Base-by-base conservation (phyloP, 75 land plant genomes). In the Picea sitchensis region DNA sequence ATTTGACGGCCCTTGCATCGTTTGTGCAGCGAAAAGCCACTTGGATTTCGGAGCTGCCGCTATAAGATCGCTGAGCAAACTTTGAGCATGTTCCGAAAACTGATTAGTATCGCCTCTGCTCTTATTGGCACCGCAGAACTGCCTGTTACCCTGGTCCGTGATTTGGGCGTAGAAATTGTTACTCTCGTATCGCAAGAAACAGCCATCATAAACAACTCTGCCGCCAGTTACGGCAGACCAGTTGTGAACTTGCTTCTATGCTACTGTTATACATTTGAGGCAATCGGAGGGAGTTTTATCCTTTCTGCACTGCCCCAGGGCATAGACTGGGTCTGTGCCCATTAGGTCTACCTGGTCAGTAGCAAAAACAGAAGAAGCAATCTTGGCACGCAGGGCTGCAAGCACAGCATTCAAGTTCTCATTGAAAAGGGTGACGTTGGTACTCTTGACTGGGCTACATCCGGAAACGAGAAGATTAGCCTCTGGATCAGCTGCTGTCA, bases 41-140 rank as follows among this genome's bases (percentile, higher is more conserved):
- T 31, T 21, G 8, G 76, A 78, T 36, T 63, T 59, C 0, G 88
- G 88, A 26, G 88, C 79, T 4, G 84, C 88, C 0, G 58, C 23
- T 18, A 38, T 58, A 12, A 86, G 78, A 65, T 80, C 78, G n/a
- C 1, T 13, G 13, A 86, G 12, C 61, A 86, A 34, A 5, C 14
- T 65, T 17, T 21, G 32, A 11, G 20, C 80, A 0, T 77, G 71
- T 9, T 59, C 38, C 3, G 57, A 18, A 59, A 83, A 80, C 2
- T 75, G 30, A 17, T 36, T 6, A 20, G 60, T 15, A 26, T 26
- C 26, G 26, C 26, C 26, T 26, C 26, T 26, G 26, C 26, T 26
- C 26, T 26, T 26, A 26, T 4, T 34, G 54, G 34, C 18, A 26
- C 26, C 26, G 26, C 26, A 26, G 26, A 26, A 26, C 26, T 26